These are phyloP conservation scores for Colletotrichum eleusines DNA, from an alignment of 2,329 filamentous ascomycete genomes.

Conservation along the genomic window DNA sequence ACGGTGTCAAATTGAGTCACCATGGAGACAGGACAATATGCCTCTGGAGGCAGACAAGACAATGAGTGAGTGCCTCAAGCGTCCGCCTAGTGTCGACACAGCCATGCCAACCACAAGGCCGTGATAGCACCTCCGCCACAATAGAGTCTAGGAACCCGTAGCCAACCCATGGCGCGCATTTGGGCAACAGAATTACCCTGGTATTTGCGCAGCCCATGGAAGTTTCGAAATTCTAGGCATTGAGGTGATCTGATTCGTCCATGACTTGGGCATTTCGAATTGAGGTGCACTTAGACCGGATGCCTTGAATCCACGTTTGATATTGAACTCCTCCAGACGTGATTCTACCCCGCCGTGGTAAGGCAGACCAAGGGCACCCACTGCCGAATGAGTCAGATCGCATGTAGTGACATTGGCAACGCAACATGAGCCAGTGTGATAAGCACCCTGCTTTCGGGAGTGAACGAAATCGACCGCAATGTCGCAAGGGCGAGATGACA, in stretches of 20 bases:
- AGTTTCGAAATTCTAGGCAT: not conserved
- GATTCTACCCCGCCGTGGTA: constrained; percentile 1
- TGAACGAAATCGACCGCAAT: not conserved
- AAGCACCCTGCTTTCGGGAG: not conserved
- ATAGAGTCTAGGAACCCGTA: not conserved
- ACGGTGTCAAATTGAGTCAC: constrained; percentile 7
- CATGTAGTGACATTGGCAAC: not conserved
- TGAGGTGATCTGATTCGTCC: constrained; percentile 4
- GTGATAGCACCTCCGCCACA: not conserved
- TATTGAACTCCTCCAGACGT: constrained; percentile 1
- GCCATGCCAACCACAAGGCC: not conserved
- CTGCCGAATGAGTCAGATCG: constrained; percentile 11
- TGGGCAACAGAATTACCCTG: not conserved
- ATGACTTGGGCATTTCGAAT: not conserved
- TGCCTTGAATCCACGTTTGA: constrained; percentile 10
- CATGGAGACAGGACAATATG: constrained; percentile 4
- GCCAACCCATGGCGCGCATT: not conserved
- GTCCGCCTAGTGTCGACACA: not conserved
- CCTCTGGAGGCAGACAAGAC: constrained; percentile 20
- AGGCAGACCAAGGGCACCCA: constrained; percentile 17
- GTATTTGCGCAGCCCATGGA: not conserved
- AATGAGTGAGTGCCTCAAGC: not conserved
- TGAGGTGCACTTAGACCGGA: not conserved
- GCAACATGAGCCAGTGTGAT: not conserved
- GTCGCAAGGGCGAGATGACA: constrained; percentile 1